phyloP scores from a whole-genome alignment of 305 asterid genomes.

The Coffea humblotiana region DNA sequence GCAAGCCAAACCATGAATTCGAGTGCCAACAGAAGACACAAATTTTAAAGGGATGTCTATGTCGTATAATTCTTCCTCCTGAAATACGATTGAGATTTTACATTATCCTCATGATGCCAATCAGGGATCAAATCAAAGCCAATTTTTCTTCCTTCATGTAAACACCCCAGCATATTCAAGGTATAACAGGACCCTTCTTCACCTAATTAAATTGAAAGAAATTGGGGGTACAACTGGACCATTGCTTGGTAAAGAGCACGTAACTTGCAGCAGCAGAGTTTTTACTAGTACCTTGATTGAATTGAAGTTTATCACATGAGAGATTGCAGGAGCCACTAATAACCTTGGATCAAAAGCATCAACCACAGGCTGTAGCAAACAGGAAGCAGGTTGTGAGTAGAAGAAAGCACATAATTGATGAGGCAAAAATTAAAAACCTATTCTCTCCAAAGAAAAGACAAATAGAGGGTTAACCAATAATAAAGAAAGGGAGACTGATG shows the following conservation, averaged over 20 bases:
- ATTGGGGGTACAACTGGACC: background rate
- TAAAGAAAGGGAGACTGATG: background rate
- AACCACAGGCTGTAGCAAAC: constrained; percentile 86
- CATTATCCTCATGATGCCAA: background rate
- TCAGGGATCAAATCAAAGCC: background rate
- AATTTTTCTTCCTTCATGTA: background rate
- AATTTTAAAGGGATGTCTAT: constrained; percentile 83
- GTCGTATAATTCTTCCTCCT: constrained; percentile 97
- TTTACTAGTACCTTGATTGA: constrained; percentile 60
- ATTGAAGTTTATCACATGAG: constrained; percentile 84
- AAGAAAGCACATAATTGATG: background rate
- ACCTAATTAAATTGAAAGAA: constrained; percentile 1
- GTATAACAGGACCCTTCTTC: background rate
- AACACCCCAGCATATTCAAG: background rate
- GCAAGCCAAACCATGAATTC: constrained; percentile 97
- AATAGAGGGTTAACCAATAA: background rate
- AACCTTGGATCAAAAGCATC: constrained; percentile 97
- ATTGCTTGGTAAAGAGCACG: background rate
- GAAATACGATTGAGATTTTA: constrained; percentile 22
- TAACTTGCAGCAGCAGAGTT: background rate
- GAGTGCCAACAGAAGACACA: constrained; percentile 74
- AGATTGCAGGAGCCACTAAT: constrained; percentile 90
- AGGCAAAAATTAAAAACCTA: background rate
- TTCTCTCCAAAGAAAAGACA: background rate
- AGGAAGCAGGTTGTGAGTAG: constrained; percentile 19